Base-by-base conservation (phyloP, 768 basidiomycete species). In the Boletus barrowsii region DNA sequence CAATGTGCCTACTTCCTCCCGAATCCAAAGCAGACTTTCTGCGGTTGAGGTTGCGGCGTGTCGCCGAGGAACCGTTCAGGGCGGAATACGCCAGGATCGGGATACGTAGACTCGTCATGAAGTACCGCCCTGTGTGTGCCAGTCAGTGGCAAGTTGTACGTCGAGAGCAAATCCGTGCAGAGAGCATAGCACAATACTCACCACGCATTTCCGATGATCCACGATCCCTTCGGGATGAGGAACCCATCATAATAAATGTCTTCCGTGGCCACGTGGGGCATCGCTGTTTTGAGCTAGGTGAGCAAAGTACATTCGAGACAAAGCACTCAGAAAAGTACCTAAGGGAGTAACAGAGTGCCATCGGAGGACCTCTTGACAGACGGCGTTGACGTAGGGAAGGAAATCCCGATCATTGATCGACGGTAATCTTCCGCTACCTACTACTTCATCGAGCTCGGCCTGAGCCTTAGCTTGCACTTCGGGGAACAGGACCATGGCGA, bases 51-150 rank as follows among this genome's bases (percentile, higher is more conserved):
- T 18, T 70, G 58, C 0, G 67, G 60, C 2, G 24, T 54, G 0
- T 58, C 45, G 0, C 68, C 65, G 0, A 72, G 59, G 47, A 62
- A 75, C 13, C 73, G 65, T 30, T 75, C 75, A 5, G 75, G 73
- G 3, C 56, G 62, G 52, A 75, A 75, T 2, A 41, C 53, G 0
- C 43, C 30, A 3, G 75, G 74, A 42, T 73, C 63, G 6, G 67
- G 62, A 51, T 76, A 75, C 5, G 42, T 66, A 7, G 72, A 64
- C 3, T 75, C 74, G 62, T 86, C 78, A 44, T 79, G 78, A 1
- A 81, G 67, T 66, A 85, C 78, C n/a, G 66, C 69, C 83, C 84
- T 83, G 49, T 41, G n/a, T 0, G 18, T 17, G 8, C 26, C 8
- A 6, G 44, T 44, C 7, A 43, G 24, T 4, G n/a, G 8, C 3